These are phyloP conservation scores for Fusarium begoniae DNA, from an alignment of 2,329 filamentous ascomycete genomes.

Conservation along the genomic window DNA sequence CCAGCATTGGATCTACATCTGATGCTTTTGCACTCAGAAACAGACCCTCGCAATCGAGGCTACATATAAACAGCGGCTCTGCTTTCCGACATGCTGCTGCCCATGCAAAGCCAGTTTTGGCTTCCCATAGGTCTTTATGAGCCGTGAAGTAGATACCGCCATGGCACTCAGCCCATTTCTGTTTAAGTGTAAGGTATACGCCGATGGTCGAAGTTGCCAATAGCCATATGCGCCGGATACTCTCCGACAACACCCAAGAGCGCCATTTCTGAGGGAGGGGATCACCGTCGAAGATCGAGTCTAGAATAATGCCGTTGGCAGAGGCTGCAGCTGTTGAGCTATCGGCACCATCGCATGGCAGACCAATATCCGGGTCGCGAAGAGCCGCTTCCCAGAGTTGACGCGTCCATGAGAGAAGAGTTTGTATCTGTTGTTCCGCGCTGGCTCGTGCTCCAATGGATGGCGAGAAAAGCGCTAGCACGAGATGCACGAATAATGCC, in stretches of 20 bases:
- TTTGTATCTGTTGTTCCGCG: not conserved
- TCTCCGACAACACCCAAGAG: constrained; percentile 10
- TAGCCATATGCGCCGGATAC: constrained; percentile 5
- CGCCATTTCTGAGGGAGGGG: not conserved
- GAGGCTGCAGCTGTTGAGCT: not conserved
- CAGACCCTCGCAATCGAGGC: constrained; percentile 3
- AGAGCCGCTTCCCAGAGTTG: constrained; percentile 7
- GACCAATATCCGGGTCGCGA: not conserved
- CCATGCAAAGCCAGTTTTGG: not conserved
- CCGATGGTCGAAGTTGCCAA: constrained; percentile 6
- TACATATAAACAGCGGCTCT: constrained; percentile 3
- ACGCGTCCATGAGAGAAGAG: not conserved
- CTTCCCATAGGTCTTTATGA: not conserved
- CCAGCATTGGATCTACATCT: not conserved
- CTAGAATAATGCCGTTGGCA: not conserved
- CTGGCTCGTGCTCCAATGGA: not conserved
- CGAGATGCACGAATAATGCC: not conserved
- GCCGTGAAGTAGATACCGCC: not conserved
- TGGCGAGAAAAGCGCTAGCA: not conserved
- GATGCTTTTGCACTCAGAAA: constrained; percentile 1
- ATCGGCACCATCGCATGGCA: not conserved
- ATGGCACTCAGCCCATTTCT: constrained; percentile 14
- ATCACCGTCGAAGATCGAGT: constrained; percentile 3
- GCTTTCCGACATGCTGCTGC: not conserved
- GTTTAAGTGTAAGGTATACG: not conserved